Base-by-base conservation (phyloP, 257 asterid genomes). In the Ligustrum vulgare region DNA sequence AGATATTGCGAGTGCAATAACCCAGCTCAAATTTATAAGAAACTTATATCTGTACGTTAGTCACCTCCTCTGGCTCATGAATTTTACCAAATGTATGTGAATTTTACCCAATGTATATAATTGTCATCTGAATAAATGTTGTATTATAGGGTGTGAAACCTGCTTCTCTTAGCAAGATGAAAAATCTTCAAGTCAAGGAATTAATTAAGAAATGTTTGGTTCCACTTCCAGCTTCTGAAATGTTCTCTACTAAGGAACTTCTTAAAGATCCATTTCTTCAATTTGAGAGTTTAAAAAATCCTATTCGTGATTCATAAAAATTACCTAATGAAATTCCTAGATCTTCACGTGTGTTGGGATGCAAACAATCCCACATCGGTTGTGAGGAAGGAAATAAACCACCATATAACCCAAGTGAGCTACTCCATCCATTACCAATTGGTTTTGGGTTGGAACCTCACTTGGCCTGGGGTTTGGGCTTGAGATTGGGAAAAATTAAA, bases 1-100 rank as follows among this genome's bases (percentile, higher is more conserved):
- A 94, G 96, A 67, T 91, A 90, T 70, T 75, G 81, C 9, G 97
- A 91, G 73, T 91, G 97, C 85, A 90, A 84, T 77, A 91, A 90
- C 68, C 91, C 94, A 47, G 96, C 94, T 63, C 97, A 91, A 72
- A 90, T 90, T 36, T 90, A 60, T 72, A 84, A 86, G 81, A 90
- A 89, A 78, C 94, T 91, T 71, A 81, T 85, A 54, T 78, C 90
- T 33, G 97, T 92, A 82, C 75, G 94, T 81, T 77, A 2, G 18
- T 68, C 18, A 32, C 36, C 69, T 68, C 8, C 16, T 54, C 20
- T 54, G 63, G 47, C 33, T 69, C 5, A 1, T n/a, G n/a, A n/a
- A n/a, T n/a, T n/a, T n/a, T n/a, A n/a, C n/a, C n/a, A n/a, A n/a
- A n/a, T n/a, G n/a, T n/a, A n/a, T n/a, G n/a, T 31, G 31, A 35